Evolutionary conservation across 257 asterid species (phyloP).

Genomic region (Ligustrum vulgare): DNA sequence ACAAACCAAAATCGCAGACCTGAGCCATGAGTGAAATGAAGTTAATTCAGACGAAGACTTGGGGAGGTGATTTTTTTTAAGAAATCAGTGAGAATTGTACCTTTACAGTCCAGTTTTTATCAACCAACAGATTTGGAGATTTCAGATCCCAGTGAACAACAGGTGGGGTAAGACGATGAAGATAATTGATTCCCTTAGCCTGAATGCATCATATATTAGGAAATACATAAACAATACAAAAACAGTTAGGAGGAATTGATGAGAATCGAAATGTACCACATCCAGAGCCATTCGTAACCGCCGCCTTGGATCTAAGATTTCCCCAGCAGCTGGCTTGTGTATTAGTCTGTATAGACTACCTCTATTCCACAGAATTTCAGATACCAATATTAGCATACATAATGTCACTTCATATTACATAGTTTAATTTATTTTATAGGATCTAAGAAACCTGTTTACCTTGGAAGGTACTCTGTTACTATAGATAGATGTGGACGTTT

Average conservation of each 20-base stretch:
- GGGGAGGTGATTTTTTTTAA: background rate
- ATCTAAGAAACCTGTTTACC: constrained; percentile 39
- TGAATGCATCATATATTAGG: constrained; percentile 25
- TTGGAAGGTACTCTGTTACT: constrained; percentile 93
- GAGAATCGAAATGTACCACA: constrained; percentile 62
- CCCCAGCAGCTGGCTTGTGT: constrained; percentile 90
- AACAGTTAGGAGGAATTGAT: constrained; percentile 4
- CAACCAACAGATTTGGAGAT: constrained; percentile 90
- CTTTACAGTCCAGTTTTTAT: constrained; percentile 89
- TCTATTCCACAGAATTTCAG: constrained; percentile 40
- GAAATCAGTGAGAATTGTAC: constrained; percentile 31
- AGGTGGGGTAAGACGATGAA: constrained; percentile 78
- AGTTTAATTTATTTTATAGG: background rate
- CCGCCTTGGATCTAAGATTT: constrained; percentile 72
- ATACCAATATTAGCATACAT: constrained; percentile 17
- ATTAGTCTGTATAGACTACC: constrained; percentile 91
- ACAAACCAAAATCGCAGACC: constrained; percentile 95
- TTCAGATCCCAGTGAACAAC: constrained; percentile 91
- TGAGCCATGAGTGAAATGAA: constrained; percentile 17
- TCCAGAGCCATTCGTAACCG: constrained; percentile 89
- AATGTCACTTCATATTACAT: background rate
- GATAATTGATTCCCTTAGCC: constrained; percentile 95
- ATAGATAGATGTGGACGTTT: constrained; percentile 87
- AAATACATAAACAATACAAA: background rate
- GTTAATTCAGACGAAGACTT: constrained; percentile 14